Percentiles rank a stretch among this genome's conserved stretches.
These are phyloP conservation scores for Cinnamomum chago DNA, from an alignment of 164 flowering plant species.

Conservation along the genomic window DNA sequence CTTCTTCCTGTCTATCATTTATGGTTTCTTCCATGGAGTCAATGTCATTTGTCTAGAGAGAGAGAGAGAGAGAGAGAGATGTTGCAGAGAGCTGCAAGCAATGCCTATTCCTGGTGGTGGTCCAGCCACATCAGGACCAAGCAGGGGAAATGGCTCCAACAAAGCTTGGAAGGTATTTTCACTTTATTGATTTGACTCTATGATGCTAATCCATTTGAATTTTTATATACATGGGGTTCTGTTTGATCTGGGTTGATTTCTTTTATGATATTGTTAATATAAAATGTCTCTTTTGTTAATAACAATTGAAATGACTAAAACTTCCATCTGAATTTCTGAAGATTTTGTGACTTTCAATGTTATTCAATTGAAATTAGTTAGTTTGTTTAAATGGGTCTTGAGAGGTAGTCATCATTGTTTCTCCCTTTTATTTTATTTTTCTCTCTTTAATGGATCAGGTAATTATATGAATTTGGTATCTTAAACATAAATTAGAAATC, in stretches of 20 bases:
- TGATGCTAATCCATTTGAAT: neutral
- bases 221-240: neutral
- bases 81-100: conserved; percentile 9
- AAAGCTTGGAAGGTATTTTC: neutral
- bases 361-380: neutral
- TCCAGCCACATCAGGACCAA: conserved; percentile 8
- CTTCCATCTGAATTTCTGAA: neutral
- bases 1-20: neutral
- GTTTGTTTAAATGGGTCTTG: neutral
- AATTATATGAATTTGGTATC: neutral
- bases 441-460: neutral
- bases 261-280: neutral
- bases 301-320: neutral
- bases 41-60: neutral
- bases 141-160: conserved; percentile 6
- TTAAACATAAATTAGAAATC: neutral
- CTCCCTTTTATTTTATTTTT: too few species aligned
- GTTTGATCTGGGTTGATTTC: neutral
- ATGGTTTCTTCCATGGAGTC: neutral
- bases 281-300: neutral
- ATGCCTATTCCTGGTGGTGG: conserved; percentile 8
- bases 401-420: too few species aligned
- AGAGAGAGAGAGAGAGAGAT: conserved; percentile 1
- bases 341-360: neutral
- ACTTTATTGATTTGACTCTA: neutral